Conservation (phyloP, 768 basidiomycete species). For the Boletus vermiculosoides region DNA sequence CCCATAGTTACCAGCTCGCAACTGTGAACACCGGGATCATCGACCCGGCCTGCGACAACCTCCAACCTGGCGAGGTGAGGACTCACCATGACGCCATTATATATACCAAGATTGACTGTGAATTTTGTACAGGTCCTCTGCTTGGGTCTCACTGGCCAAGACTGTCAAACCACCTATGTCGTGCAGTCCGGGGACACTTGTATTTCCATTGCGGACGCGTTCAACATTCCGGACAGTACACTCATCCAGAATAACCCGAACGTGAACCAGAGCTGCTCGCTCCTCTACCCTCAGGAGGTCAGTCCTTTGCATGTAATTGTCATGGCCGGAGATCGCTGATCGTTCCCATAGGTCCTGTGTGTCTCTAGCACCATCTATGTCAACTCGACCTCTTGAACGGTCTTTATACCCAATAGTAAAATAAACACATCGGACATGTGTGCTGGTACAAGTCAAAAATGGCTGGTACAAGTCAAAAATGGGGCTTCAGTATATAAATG, state of each 20-base stretch:
- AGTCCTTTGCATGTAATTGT: neutral
- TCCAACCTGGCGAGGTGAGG: constrained; percentile 48
- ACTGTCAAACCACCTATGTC: constrained; percentile 53
- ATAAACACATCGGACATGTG: neutral
- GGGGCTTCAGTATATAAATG: neutral
- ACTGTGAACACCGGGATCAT: constrained; percentile 48
- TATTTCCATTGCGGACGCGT: constrained; percentile 37
- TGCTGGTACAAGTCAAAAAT: neutral
- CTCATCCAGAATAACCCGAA: constrained; percentile 67
- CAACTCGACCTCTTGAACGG: constrained; percentile 16
- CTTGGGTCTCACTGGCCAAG: constrained; percentile 53
- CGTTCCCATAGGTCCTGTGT: constrained; percentile 25
- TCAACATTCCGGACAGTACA: constrained; percentile 44
- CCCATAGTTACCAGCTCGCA: constrained; percentile 55
- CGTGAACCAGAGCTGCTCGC: constrained; percentile 48
- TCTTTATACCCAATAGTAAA: neutral
- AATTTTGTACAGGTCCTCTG: constrained; percentile 42
- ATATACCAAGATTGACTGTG: neutral
- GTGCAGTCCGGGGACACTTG: constrained; percentile 54
- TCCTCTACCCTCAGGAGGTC: constrained; percentile 63
- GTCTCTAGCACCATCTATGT: constrained; percentile 26
- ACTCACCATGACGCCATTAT: neutral
- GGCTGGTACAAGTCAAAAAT: neutral
- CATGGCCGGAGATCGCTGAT: neutral
- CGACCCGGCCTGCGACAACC: constrained; percentile 55